phyloP scores from a whole-genome alignment of 192 early-diverging fungal species.

The Backusella australiensis region DNA sequence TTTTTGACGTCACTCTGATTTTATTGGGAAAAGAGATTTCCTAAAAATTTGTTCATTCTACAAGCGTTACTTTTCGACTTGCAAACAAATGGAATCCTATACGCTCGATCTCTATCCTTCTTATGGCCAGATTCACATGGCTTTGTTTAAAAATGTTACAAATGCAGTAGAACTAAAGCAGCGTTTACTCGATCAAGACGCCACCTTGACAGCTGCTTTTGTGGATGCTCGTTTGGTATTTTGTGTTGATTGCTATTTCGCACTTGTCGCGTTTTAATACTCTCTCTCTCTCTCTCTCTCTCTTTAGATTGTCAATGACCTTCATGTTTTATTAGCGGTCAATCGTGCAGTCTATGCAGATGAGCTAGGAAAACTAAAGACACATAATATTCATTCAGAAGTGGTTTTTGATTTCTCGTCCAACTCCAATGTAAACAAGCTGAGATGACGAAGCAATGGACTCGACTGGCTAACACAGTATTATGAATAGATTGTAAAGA shows the following conservation, averaged over 20 bases:
- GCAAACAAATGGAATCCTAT: conserved; percentile 36
- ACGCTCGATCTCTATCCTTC: conserved; percentile 35
- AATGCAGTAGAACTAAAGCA: conserved; percentile 38
- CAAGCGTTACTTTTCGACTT: too few relatives aligned
- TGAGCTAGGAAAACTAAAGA: conserved; percentile 46
- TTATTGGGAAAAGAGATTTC: too few relatives aligned
- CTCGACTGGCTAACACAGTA: background rate
- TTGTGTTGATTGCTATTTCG: background rate
- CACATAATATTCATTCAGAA: conserved; percentile 55
- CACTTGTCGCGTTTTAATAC: background rate
- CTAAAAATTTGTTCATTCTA: too few relatives aligned
- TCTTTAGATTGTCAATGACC: conserved; percentile 45
- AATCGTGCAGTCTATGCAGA: conserved; percentile 50
- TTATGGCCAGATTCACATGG: conserved; percentile 30
- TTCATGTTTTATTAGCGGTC: conserved; percentile 50
- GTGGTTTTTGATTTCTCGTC: conserved; percentile 59
- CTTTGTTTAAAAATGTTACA: conserved; percentile 32
- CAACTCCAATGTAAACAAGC: conserved; percentile 45
- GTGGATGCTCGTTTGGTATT: conserved; percentile 41
- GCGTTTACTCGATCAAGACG: conserved; percentile 34
- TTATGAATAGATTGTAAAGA: conserved; percentile 48
- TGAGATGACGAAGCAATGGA: background rate
- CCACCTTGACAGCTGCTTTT: conserved; percentile 33
- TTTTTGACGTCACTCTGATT: too few relatives aligned
- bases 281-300: conserved; percentile 3